Conservation (phyloP, 176 grass and related monocot species). For the Elymus sibiricus region DNA sequence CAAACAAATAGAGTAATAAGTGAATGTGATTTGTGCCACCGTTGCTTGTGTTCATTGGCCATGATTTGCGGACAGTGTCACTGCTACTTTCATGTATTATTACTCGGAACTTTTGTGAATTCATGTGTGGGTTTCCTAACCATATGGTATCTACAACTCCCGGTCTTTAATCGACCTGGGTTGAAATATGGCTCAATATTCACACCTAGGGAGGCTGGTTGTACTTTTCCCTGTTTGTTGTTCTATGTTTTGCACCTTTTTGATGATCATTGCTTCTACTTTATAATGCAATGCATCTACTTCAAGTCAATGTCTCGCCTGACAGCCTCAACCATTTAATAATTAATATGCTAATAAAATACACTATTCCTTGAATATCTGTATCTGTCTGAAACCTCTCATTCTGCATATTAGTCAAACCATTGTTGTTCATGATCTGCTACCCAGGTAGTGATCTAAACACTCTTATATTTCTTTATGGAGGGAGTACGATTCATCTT, state of each 20-base stretch:
- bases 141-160: background rate
- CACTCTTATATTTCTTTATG: no score
- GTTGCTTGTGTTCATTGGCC: background rate
- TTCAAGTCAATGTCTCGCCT: background rate
- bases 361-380: conserved; percentile 9
- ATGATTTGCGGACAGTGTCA: background rate
- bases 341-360: background rate
- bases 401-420: no score
- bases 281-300: background rate
- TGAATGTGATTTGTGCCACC: conserved; percentile 9
- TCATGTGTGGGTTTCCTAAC: background rate
- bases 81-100: background rate
- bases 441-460: no score
- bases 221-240: background rate
- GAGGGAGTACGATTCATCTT: no score
- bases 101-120: background rate
- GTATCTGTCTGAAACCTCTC: background rate
- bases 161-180: background rate
- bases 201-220: background rate
- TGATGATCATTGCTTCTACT: background rate
- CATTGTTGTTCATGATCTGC: no score
- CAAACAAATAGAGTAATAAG: background rate
- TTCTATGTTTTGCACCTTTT: background rate
- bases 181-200: background rate
- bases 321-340: background rate